Percentiles rank a stretch among this genome's conserved stretches.
Evolutionary conservation across 2,329 filamentous ascomycete species (phyloP).

Genomic region (Phialocephala subalpina): DNA sequence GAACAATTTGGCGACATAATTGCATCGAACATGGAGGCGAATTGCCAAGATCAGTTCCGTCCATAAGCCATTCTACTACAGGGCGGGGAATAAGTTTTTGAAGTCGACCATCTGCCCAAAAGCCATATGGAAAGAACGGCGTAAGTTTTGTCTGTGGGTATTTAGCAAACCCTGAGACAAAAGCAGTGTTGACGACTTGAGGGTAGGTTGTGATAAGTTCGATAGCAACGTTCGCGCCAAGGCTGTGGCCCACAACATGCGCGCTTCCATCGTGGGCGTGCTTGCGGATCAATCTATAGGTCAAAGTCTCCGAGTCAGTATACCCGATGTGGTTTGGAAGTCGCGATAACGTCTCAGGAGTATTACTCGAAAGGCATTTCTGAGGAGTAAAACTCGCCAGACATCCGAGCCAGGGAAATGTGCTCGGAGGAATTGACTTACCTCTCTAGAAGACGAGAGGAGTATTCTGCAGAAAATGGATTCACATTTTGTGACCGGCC

Average conservation of each 20-base stretch:
- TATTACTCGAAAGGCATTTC: too few species aligned
- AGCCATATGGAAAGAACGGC: neutral
- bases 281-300: conserved; percentile 11
- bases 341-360: too few species aligned
- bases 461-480: conserved; percentile 12
- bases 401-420: too few species aligned
- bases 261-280: conserved; percentile 11
- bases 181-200: conserved; percentile 7
- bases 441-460: neutral
- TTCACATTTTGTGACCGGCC: conserved; percentile 8
- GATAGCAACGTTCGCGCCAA: conserved; percentile 16
- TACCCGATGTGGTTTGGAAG: too few species aligned
- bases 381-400: too few species aligned
- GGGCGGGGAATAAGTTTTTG: conserved; percentile 14
- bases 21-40: conserved; percentile 1
- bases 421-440: too few species aligned
- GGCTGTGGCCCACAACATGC: conserved; percentile 16
- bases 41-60: conserved; percentile 13
- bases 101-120: conserved; percentile 9
- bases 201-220: conserved; percentile 11
- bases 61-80: conserved; percentile 16
- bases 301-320: too few species aligned
- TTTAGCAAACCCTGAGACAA: conserved; percentile 15
- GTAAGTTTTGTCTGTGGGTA: conserved; percentile 7
- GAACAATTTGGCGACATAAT: conserved; percentile 12